These are phyloP conservation scores for Cutaneotrichosporon cavernicola DNA, from an alignment of 1,284 basidiomycete species.

Conservation along the genomic window DNA sequence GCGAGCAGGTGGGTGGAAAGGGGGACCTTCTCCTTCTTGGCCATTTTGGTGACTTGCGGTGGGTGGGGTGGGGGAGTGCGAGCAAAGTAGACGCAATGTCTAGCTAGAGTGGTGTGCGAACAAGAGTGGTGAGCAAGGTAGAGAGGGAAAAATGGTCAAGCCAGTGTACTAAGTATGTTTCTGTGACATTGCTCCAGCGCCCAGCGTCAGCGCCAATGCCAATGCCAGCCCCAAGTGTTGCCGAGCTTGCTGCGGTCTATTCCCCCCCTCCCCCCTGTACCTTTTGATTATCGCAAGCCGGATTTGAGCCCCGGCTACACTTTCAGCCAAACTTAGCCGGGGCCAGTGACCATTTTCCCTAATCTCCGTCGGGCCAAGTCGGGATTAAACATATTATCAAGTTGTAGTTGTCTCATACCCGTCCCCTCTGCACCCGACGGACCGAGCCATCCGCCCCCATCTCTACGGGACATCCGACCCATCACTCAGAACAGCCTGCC, in stretches of 20 bases:
- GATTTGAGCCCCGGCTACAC: no score
- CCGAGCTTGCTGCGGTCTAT: no score
- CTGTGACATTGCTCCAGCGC: not conserved
- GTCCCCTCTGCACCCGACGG: not conserved
- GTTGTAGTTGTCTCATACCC: no score
- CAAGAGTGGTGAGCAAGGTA: slow-evolving; percentile 8
- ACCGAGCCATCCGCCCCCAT: no score
- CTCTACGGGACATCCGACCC: no score
- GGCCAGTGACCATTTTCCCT: slow-evolving; percentile 16
- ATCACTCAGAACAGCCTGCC: no score
- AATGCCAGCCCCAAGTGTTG: no score
- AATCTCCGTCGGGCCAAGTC: slow-evolving; percentile 26
- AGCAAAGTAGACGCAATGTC: slow-evolving; percentile 5
- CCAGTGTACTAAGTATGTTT: not conserved
- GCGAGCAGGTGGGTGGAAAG: slow-evolving; percentile 89
- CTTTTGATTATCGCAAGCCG: no score
- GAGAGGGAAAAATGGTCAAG: not conserved
- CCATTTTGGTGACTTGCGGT: slow-evolving; percentile 16
- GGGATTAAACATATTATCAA: not conserved
- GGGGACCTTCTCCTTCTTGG: slow-evolving; percentile 50
- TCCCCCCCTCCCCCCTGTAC: no score
- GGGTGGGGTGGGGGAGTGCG: slow-evolving; percentile 10
- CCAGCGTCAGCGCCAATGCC: no score
- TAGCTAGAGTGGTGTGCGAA: slow-evolving; percentile 8
- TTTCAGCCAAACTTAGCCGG: slow-evolving; percentile 7